phyloP scores from a whole-genome alignment of 2,329 filamentous ascomycete genomes.

The Aspergillus alliaceus region DNA sequence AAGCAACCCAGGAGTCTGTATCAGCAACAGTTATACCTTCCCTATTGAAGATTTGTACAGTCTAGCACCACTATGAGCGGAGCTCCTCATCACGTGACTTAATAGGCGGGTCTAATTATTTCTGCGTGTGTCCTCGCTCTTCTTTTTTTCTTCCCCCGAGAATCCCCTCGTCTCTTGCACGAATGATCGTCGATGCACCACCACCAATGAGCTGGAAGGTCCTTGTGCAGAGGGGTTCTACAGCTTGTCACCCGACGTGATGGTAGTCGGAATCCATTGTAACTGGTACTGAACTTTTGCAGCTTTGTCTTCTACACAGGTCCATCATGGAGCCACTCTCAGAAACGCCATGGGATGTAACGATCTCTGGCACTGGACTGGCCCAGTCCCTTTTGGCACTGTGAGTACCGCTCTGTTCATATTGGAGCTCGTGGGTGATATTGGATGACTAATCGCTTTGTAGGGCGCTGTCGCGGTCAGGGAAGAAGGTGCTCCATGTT shows the following conservation, averaged over 20 bases:
- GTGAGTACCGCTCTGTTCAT: slow-evolving; percentile 48
- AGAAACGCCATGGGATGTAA: slow-evolving; percentile 75
- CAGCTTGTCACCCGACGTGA: slow-evolving; percentile 21
- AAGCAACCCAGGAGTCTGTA: too few relatives aligned
- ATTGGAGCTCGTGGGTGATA: slow-evolving; percentile 10
- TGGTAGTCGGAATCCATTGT: slow-evolving; percentile 20
- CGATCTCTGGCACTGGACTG: slow-evolving; percentile 76
- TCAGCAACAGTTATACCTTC: neutral
- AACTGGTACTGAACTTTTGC: slow-evolving; percentile 18
- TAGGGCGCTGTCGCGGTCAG: slow-evolving; percentile 89
- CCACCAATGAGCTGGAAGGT: slow-evolving; percentile 21
- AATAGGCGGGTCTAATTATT: slow-evolving; percentile 18
- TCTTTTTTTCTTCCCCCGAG: slow-evolving; percentile 14
- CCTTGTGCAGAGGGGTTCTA: slow-evolving; percentile 11
- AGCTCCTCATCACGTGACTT: slow-evolving; percentile 20
- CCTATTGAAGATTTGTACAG: too few relatives aligned
- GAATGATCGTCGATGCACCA: slow-evolving; percentile 12
- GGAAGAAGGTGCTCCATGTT: slow-evolving; percentile 87
- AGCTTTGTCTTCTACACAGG: slow-evolving; percentile 16
- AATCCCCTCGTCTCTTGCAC: slow-evolving; percentile 11
- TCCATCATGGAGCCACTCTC: slow-evolving; percentile 68
- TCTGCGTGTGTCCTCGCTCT: slow-evolving; percentile 17
- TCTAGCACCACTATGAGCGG: too few relatives aligned
- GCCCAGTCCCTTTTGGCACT: slow-evolving; percentile 77
- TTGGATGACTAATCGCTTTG: slow-evolving; percentile 53